Percentiles rank a stretch among this genome's conserved stretches.
phyloP scores from a whole-genome alignment of 208 protist genomes.

The Trypanosoma theileri region DNA sequence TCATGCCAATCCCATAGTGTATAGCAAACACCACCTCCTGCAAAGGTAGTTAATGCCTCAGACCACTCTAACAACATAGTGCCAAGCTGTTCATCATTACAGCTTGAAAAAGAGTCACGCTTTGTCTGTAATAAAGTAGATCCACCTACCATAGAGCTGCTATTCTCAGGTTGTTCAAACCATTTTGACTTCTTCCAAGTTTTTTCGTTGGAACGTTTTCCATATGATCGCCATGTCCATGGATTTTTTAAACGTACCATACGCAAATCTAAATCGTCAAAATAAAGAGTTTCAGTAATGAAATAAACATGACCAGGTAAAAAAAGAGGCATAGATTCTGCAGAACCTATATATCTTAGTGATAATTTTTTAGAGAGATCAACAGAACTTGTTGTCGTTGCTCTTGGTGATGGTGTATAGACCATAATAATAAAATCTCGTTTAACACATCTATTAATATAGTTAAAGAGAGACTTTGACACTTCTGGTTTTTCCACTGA shows the following conservation, averaged over 20 bases:
- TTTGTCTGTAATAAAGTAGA: not conserved
- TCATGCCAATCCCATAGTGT: slow-evolving; percentile 29
- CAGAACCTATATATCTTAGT: not conserved
- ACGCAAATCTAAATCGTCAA: slow-evolving; percentile 44
- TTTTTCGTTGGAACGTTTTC: slow-evolving; percentile 20
- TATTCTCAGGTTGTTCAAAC: slow-evolving; percentile 53
- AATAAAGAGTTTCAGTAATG: slow-evolving; percentile 21
- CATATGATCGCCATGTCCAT: slow-evolving; percentile 44
- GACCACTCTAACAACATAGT: slow-evolving; percentile 34
- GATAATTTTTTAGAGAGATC: not conserved
- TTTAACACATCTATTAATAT: slow-evolving; percentile 6
- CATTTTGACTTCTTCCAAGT: slow-evolving; percentile 54
- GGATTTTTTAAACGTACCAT: slow-evolving; percentile 63
- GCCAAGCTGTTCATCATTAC: slow-evolving; percentile 8
- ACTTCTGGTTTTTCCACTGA: not conserved
- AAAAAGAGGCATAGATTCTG: not conserved
- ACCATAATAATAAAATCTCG: slow-evolving; percentile 16
- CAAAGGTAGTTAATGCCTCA: slow-evolving; percentile 23
- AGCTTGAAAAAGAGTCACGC: too few species aligned
- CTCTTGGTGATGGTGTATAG: slow-evolving; percentile 5
- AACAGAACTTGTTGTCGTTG: not conserved
- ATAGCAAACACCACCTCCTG: slow-evolving; percentile 24
- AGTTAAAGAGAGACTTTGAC: slow-evolving; percentile 5
- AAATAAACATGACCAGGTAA: slow-evolving; percentile 18
- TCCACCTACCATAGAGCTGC: slow-evolving; percentile 19